These are phyloP conservation scores for Lyophyllum shimeji DNA, from an alignment of 768 basidiomycete genomes.

Conservation along the genomic window DNA sequence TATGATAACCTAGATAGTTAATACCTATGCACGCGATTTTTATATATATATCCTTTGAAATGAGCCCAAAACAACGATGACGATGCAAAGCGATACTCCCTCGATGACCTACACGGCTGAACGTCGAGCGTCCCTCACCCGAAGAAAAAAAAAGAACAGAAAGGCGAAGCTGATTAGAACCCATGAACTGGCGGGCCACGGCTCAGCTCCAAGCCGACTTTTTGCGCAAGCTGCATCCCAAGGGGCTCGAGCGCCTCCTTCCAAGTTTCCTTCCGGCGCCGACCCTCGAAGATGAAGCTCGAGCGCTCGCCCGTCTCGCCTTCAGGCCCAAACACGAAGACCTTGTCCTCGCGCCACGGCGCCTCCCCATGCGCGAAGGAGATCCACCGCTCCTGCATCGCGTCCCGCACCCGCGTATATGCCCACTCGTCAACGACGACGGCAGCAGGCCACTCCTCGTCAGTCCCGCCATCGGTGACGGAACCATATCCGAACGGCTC, in stretches of 20 bases:
- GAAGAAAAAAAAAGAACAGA: background rate
- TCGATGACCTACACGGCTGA: background rate
- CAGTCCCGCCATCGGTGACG: constrained; percentile 16
- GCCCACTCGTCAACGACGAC: constrained; percentile 69
- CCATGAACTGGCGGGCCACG: constrained; percentile 57
- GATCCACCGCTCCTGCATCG: constrained; percentile 75
- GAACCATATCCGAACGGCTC: constrained; percentile 28
- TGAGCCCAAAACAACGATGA: background rate
- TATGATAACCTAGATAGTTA: background rate
- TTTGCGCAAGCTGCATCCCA: constrained; percentile 66
- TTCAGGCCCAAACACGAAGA: constrained; percentile 81
- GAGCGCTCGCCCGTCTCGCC: constrained; percentile 79
- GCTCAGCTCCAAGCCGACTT: constrained; percentile 71
- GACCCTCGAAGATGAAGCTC: constrained; percentile 60
- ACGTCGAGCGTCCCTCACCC: background rate
- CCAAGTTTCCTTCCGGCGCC: constrained; percentile 62
- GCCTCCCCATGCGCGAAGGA: constrained; percentile 71
- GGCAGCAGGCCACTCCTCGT: constrained; percentile 51
- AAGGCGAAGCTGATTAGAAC: constrained; percentile 5
- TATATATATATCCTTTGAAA: background rate
- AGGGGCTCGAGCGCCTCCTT: constrained; percentile 65
- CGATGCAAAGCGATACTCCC: background rate
- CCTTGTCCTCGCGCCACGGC: constrained; percentile 69
- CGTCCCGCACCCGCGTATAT: constrained; percentile 65
- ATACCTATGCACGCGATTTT: background rate